phyloP scores from a whole-genome alignment of 1,284 basidiomycete genomes.

The Papiliotrema fonsecae region DNA sequence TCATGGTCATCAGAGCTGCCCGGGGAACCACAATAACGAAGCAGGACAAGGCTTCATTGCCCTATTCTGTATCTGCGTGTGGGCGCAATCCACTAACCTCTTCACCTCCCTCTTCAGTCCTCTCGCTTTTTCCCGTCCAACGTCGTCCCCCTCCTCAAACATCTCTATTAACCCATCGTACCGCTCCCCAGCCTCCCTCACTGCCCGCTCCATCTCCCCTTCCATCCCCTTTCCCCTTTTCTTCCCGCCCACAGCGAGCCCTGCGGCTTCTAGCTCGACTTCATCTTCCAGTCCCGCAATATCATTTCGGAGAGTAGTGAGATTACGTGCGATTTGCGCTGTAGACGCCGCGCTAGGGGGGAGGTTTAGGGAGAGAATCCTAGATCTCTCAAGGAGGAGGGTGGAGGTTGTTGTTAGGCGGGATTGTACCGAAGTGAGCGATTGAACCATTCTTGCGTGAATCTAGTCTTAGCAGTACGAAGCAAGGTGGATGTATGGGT shows the following conservation, averaged over 20 bases:
- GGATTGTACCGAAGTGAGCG: slow-evolving; percentile 3
- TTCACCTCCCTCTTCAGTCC: slow-evolving; percentile 21
- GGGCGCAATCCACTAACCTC: no score
- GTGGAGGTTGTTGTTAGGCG: slow-evolving; percentile 43
- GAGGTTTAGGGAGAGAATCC: slow-evolving; percentile 42
- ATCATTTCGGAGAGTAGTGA: slow-evolving; percentile 31
- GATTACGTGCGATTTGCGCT: slow-evolving; percentile 37
- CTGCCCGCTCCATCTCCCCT: slow-evolving; percentile 12
- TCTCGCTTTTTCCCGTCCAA: slow-evolving; percentile 36
- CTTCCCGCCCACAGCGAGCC: slow-evolving; percentile 11
- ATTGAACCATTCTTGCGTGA: no score
- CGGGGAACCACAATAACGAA: no score
- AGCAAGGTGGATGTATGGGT: no score
- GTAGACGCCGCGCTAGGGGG: slow-evolving; percentile 37
- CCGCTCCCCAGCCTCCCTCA: slow-evolving; percentile 25
- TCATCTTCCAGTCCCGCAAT: slow-evolving; percentile 29
- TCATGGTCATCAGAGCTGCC: no score
- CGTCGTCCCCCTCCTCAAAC: slow-evolving; percentile 41
- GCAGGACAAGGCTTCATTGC: no score
- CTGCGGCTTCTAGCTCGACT: slow-evolving; percentile 16
- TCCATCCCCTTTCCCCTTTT: slow-evolving; percentile 9
- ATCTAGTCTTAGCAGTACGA: no score
- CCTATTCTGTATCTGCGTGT: no score
- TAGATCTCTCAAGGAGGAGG: slow-evolving; percentile 44
- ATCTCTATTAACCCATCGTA: slow-evolving; percentile 43